phyloP scores from a whole-genome alignment of 306 rosid genomes.

The Astragalus glycyphyllos region DNA sequence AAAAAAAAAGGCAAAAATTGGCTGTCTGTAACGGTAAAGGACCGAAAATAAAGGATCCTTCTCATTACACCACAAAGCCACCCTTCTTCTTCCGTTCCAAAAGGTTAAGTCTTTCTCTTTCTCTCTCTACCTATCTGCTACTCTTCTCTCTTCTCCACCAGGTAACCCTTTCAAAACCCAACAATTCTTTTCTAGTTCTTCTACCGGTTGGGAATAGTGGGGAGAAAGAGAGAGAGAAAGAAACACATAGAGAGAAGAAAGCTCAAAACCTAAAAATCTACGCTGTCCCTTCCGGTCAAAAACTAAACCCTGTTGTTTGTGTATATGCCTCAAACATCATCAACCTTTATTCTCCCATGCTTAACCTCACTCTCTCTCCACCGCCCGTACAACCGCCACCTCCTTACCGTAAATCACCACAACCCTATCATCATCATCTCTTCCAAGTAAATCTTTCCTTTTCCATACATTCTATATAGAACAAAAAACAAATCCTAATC shows the following conservation, averaged over 20 bases:
- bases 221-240: constrained; percentile 35
- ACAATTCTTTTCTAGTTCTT: constrained; percentile 5
- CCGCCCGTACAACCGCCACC: constrained; percentile 49
- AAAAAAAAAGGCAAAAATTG: background rate
- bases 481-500: too few species aligned
- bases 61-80: constrained; percentile 57
- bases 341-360: constrained; percentile 53
- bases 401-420: constrained; percentile 42
- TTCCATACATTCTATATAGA: background rate
- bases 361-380: constrained; percentile 53
- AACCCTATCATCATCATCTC: background rate
- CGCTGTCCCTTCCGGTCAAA: constrained; percentile 34
- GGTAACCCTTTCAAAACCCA: constrained; percentile 36
- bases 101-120: background rate
- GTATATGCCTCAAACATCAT: constrained; percentile 27
- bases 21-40: constrained; percentile 10
- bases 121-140: constrained; percentile 1
- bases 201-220: constrained; percentile 60
- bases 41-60: constrained; percentile 52
- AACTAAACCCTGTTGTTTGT: background rate
- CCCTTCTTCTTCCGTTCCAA: constrained; percentile 1
- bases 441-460: background rate
- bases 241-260: background rate
- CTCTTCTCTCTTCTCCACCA: constrained; percentile 24
- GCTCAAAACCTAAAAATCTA: background rate